Conservation (phyloP, 208 protist genomes). For the Zelonia costaricensis region DNA sequence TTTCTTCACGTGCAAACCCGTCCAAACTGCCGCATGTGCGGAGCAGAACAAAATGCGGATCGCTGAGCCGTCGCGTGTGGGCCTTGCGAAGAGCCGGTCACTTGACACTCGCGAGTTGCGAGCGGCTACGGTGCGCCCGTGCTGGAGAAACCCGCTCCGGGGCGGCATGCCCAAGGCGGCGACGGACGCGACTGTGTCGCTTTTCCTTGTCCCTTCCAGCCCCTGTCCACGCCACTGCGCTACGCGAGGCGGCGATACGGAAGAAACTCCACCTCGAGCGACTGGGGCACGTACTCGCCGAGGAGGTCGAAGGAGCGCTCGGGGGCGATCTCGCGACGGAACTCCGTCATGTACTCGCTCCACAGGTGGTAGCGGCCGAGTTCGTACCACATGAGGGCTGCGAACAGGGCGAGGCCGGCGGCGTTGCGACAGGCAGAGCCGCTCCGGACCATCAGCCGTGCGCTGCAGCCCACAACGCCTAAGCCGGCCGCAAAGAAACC, state of each 20-base stretch:
- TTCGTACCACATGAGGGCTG: constrained; percentile 82
- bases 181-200: not conserved
- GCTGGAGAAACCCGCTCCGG: too few relatives aligned
- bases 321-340: constrained; percentile 55
- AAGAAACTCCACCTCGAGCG: constrained; percentile 35
- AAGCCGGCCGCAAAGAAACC: constrained; percentile 86
- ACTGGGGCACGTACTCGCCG: constrained; percentile 69
- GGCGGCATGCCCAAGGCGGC: too few relatives aligned
- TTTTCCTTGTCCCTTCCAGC: not conserved
- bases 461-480: constrained; percentile 55
- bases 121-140: too few relatives aligned
- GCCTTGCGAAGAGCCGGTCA: too few relatives aligned
- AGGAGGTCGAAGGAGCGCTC: constrained; percentile 72
- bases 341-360: constrained; percentile 72
- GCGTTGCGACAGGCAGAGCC: constrained; percentile 37
- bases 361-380: constrained; percentile 82
- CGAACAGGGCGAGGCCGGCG: constrained; percentile 43
- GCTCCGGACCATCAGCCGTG: constrained; percentile 53
- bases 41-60: too few relatives aligned
- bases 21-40: too few relatives aligned
- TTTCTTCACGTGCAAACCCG: too few relatives aligned
- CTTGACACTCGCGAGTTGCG: too few relatives aligned
- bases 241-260: constrained; percentile 26
- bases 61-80: too few relatives aligned
- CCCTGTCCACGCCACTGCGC: not conserved